Evolutionary conservation across 345 rosid genomes (phyloP), one percentile per base, ranked within the genome.

Genomic region (Lagerstroemia speciosa): DNA sequence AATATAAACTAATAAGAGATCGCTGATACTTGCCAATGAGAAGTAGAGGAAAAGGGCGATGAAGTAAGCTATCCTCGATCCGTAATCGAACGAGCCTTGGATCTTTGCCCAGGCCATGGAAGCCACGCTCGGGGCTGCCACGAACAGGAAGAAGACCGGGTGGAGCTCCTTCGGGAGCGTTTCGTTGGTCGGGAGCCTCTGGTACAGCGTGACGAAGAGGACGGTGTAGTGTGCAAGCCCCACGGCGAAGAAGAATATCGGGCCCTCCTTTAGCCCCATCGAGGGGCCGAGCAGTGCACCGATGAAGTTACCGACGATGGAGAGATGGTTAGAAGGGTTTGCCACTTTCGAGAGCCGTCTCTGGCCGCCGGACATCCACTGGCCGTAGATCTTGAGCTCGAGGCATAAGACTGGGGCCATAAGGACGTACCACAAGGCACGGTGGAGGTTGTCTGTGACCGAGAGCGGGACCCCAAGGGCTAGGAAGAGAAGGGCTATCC

Each of bases 281-380:
- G 97, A 74, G 32, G 97, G 93, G 19, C 98, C 98, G 10, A 93
- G 76, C 67, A 90, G 69, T 30, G 98, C 96, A 34, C 98, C 98
- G 2, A 92, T 89, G 50, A 93, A 93, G 77, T 93, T 93, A 31
- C 98, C 98, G 1, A 90, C 89, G 6, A 90, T 60, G 0, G 97
- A 75, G 19, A 93, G 84, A 80, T 93, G 98, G 71, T 90, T 90
- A 0, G 98, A 85, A 62, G 97, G 98, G 62, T 93, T 93, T 15
- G 98, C 98, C 55, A 93, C 97, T 65, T 87, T 87, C 8, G 98
- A 93, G 66, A 90, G 97, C 74, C 98, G 78, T 62, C 97, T 52
- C 65, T 86, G 93, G 5, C 98, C 96, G 15, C 96, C 96, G 0
- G 92, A 89, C 98, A 93, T 90, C 98, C 97, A 93, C 72, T 90